Percentiles rank a stretch among this genome's conserved stretches.
These are phyloP conservation scores for Trichosporon sp. DNA, from an alignment of 1,284 basidiomycete genomes.

Conservation along the genomic window DNA sequence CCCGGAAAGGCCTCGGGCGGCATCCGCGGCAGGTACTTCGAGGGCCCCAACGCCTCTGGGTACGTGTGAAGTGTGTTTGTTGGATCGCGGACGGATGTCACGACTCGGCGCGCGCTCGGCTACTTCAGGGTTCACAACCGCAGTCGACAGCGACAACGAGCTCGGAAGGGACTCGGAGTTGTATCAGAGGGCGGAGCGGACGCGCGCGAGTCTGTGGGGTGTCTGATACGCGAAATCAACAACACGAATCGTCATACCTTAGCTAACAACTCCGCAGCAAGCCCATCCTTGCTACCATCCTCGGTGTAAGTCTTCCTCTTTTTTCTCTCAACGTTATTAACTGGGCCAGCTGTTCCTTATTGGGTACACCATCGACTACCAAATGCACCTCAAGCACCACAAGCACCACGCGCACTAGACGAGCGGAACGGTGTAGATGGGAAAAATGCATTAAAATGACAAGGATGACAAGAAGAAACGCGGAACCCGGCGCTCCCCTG, in stretches of 20 bases:
- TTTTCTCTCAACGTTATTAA: background rate
- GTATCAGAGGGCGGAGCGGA: background rate
- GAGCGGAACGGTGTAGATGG: background rate
- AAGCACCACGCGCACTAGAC: constrained; percentile 46
- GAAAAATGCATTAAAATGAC: constrained; percentile 5
- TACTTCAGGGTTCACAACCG: background rate
- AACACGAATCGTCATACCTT: background rate
- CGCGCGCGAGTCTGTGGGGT: background rate
- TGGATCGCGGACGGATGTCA: background rate
- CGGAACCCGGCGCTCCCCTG: too few relatives aligned
- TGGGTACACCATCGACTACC: constrained; percentile 85
- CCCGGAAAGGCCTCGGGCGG: constrained; percentile 59
- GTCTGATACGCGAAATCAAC: background rate
- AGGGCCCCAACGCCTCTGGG: constrained; percentile 77
- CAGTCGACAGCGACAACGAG: background rate
- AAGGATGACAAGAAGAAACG: background rate
- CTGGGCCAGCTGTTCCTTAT: constrained; percentile 60
- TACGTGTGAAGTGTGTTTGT: constrained; percentile 24
- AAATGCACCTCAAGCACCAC: constrained; percentile 56
- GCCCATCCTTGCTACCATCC: constrained; percentile 68
- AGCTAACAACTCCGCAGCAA: constrained; percentile 12
- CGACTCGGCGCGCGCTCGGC: background rate
- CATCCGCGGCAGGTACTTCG: constrained; percentile 73
- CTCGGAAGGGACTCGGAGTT: background rate
- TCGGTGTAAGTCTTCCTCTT: constrained; percentile 46